Base-by-base conservation (phyloP, 2,329 filamentous ascomycete genomes). In the Sordariomycetes sp. region DNA sequence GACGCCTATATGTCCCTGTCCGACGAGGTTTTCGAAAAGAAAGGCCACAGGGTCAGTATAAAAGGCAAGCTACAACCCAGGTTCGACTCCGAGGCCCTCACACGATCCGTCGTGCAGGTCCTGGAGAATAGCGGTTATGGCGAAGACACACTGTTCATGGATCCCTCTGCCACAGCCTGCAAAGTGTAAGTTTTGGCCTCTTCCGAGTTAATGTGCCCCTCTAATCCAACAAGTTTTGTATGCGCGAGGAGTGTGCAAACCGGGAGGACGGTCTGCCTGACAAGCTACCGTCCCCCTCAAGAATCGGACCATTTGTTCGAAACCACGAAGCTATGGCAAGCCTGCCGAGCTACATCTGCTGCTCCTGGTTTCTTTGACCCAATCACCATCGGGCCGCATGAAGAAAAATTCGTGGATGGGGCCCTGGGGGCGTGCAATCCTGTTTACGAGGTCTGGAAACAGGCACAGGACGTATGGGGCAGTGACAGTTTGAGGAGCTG, bases 391-490 rank as follows among this genome's bases (percentile, higher is more conserved):
- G 70, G 69, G 1, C 60, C 55, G 1, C 64, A 64, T 20, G 54
- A 59, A 16, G 59, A 65, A 46, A 56, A 61, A 18, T 75, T 74
- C 59, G 65, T 75, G 8, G 75, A 78, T 61, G 73, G 74, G 11
- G 72, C 66, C 0, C 57, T 68, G 4, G 68, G 70, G 2, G 62
- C 61, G 0, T 79, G 78, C 64, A 79, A 79, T 61, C 76, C 75
- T 1, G 65, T 76, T n/a, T 60, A 65, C 7, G 62, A 70, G 37
- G 60, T 77, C 6, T 74, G 69, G 70, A 66, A 67, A 25, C 67
- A 78, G 62, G 74, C 72, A 3, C 61, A 66, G 52, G 64, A 70
- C 24, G 60, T 74, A 5, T 76, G 67, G 68, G 64, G 64, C 46
- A n/a, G n/a, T 60, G 64, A 16, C 59, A 64, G 40, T 62, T 72